Percentiles rank a stretch among this genome's conserved stretches.
Conservation (phyloP, 2,329 filamentous ascomycete genomes). For the Trichoderma guizhouense region DNA sequence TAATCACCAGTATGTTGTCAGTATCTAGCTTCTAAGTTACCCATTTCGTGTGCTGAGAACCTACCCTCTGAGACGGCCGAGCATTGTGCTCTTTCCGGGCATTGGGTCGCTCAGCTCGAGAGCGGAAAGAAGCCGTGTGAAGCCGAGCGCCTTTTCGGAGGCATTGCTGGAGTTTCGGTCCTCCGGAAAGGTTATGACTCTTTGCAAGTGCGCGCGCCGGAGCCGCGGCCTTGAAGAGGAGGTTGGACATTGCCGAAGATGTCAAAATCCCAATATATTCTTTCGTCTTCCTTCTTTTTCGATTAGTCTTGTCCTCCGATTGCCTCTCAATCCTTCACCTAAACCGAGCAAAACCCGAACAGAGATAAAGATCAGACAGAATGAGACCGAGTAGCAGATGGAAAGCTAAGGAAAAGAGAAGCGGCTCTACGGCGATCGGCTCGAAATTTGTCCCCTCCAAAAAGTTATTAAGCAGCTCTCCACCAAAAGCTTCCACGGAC, state of each 20-base stretch:
- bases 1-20: conserved; percentile 27
- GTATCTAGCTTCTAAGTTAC: not conserved
- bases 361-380: not conserved
- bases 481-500: not conserved
- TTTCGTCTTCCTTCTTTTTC: not conserved
- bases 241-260: conserved; percentile 36
- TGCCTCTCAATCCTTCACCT: not conserved
- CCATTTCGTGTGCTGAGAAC: conserved; percentile 2
- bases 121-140: conserved; percentile 31
- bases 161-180: conserved; percentile 39
- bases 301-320: not conserved
- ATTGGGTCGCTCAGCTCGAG: conserved; percentile 23
- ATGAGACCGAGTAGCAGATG: not conserved
- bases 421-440: not conserved
- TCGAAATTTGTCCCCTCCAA: conserved; percentile 11
- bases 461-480: conserved; percentile 16
- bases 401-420: not conserved
- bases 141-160: conserved; percentile 38
- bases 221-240: conserved; percentile 45
- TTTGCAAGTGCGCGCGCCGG: conserved; percentile 47
- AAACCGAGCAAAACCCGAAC: not conserved
- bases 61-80: conserved; percentile 29
- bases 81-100: conserved; percentile 20
- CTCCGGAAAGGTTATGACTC: conserved; percentile 36
- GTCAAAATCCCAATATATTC: not conserved